Evolutionary conservation across 2,329 filamentous ascomycete species (phyloP).

Genomic region (Colletotrichum truncatum): DNA sequence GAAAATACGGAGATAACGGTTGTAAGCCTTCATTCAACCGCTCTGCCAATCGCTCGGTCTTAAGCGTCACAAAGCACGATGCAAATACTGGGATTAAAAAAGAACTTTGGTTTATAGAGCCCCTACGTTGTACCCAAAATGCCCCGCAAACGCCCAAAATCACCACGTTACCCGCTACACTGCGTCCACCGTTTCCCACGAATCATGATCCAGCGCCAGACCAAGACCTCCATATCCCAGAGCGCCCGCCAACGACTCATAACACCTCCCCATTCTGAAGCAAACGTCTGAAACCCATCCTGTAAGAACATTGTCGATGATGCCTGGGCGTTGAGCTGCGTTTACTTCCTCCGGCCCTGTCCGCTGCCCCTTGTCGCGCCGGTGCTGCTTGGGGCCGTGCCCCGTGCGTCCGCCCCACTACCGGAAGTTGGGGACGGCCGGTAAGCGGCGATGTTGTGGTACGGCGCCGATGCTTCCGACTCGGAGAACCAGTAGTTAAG

Average conservation of each 20-base stretch:
- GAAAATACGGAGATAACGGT: background rate
- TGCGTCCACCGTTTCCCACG: no score
- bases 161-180: no score
- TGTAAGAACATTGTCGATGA: no score
- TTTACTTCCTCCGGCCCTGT: background rate
- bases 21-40: background rate
- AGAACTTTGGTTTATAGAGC: background rate
- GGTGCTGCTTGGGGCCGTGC: background rate
- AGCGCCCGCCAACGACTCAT: no score
- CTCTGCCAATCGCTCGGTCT: no score
- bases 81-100: background rate
- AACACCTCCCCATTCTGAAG: background rate
- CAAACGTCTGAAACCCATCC: no score
- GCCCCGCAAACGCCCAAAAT: no score
- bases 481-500: conserved; percentile 20
- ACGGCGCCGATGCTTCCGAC: background rate
- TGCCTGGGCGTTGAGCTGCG: background rate
- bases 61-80: no score
- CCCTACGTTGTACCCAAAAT: no score
- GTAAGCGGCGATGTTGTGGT: conserved; percentile 1
- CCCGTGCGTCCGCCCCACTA: background rate
- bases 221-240: no score
- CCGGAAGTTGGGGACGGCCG: background rate
- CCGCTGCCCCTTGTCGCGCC: conserved; percentile 19
- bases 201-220: no score